Evolutionary conservation across 2,329 filamentous ascomycete genomes (phyloP), one percentile per base, ranked within the genome.

Genomic region (Gnomoniopsis smithogilvyi): DNA sequence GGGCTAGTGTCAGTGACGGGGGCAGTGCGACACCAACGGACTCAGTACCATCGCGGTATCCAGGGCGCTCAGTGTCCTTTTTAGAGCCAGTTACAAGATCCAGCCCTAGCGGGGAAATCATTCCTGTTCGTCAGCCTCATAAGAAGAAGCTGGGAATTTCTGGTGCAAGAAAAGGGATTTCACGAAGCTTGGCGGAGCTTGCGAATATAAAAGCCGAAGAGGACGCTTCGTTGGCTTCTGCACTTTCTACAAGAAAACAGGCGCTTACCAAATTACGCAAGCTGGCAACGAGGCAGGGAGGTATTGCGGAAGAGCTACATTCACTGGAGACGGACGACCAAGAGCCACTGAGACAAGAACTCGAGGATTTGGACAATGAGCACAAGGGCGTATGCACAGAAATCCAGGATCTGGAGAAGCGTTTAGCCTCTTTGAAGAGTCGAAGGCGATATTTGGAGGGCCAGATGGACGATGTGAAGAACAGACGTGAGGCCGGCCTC

Each of bases 131-230:
- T 30, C 85, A 88, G 63, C 85, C 85, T 0, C 76, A 75, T 33
- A 72, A 73, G 47, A 79, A 78, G 57, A 82, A 79, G 38, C 69
- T 83, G 10, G 81, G 86, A 0, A 76, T 92, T 15, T 78, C 79
- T 30, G 80, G 81, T 19, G 87, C 88, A 1, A 80, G 90, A n/a
- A 78, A 80, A 30, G 87, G 86, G 0, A 80, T 94, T 8, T 79
- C 83, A 17, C 80, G 78, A 52, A 80, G 83, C 51, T 89, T 93
- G 70, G 75, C 79, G 3, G 83, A 86, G 55, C 74, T 93, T 6
- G 84, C 83, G 0, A 79, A 80, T 10, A 74, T 93, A 26, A 91
- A 91, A 68, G 76, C 77, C 3, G 88, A 92, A 59, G 88, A 92
- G 72, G 77, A 86, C n/a, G 76, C 79, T 0, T 76, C 85, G 24